Evolutionary conservation across 2,329 filamentous ascomycete species (phyloP), one percentile per base, ranked within the genome.

Genomic region (Diplodia sapinea): DNA sequence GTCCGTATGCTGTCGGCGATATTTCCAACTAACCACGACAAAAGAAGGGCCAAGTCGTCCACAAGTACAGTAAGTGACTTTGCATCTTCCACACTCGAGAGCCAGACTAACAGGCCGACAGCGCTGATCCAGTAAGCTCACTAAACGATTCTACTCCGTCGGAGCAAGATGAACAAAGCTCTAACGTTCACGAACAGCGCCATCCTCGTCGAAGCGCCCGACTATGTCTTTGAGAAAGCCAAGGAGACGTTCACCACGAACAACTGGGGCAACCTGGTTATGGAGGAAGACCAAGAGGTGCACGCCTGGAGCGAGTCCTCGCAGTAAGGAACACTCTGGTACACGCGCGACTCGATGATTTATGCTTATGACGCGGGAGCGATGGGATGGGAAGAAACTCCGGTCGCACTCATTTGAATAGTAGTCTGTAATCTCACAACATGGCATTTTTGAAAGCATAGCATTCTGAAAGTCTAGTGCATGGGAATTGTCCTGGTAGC

Each of bases 281-380:
- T 97, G 70, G 93, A 97, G 79, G 88, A 94, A 74, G 93, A 97
- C 75, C 82, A 90, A 74, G 80, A 89, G 31, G 86, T 95, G 61
- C 83, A 68, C 52, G 40, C 57, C 15, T 43, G 17, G 36, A 38
- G 11, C n/a, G 65, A 40, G 17, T 29, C 6, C 43, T 3, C 23
- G 33, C 50, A 57, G 7, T 55, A 31, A 12, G 43, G 43, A 55
- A 33, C n/a, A 54, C 17, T 9, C 11, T 20, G 20, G 43, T 17
- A 9, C 23, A 49, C 55, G 17, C n/a, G 47, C 33, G n/a, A 33
- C 17, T 23, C 20, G 8, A 20, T 23, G 12, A 63, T 12, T 51
- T 26, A 59, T 23, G 64, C 31, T 17, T 40, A 43, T 59, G 54
- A n/a, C 20, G 20, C 52, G 61, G 49, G 31, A 26, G 33, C 17